A percentile compares a stretch with the other conserved stretches of the same genome.
phyloP scores from a whole-genome alignment of 73 alveolate genomes.

The Paramecium caudatum region DNA sequence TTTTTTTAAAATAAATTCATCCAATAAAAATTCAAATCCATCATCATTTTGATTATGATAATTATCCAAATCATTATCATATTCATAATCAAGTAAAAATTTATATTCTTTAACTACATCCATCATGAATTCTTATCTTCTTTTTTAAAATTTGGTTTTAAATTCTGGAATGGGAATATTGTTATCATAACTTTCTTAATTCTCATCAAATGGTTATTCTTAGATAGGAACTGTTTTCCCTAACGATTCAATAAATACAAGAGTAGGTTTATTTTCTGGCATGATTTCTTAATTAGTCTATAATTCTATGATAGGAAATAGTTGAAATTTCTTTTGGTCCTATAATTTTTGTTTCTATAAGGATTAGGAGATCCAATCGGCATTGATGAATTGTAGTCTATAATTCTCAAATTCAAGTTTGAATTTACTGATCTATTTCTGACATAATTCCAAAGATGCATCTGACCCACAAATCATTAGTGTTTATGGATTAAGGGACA shows the following conservation, averaged over 20 bases:
- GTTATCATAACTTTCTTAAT: not conserved
- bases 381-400: not conserved
- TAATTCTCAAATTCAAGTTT: slow-evolving; percentile 30
- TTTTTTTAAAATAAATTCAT: slow-evolving; percentile 25
- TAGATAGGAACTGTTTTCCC: slow-evolving; percentile 22
- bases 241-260: slow-evolving; percentile 26
- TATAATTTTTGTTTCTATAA: not conserved
- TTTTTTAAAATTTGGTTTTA: not conserved
- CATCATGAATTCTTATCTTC: not conserved
- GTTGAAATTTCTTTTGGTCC: not conserved
- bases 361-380: slow-evolving; percentile 58
- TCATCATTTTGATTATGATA: slow-evolving; percentile 14
- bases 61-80: slow-evolving; percentile 23
- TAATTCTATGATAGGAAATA: not conserved
- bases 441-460: slow-evolving; percentile 14
- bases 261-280: not conserved
- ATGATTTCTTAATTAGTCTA: not conserved
- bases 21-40: slow-evolving; percentile 26
- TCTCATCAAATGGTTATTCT: not conserved
- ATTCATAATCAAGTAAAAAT: slow-evolving; percentile 25
- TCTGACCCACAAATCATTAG: slow-evolving; percentile 40
- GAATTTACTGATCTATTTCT: slow-evolving; percentile 5
- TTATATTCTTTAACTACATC: not conserved
- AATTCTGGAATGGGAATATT: not conserved
- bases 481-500: not conserved